Conservation (phyloP, 768 basidiomycete species). For the Tricholoma sp. region DNA sequence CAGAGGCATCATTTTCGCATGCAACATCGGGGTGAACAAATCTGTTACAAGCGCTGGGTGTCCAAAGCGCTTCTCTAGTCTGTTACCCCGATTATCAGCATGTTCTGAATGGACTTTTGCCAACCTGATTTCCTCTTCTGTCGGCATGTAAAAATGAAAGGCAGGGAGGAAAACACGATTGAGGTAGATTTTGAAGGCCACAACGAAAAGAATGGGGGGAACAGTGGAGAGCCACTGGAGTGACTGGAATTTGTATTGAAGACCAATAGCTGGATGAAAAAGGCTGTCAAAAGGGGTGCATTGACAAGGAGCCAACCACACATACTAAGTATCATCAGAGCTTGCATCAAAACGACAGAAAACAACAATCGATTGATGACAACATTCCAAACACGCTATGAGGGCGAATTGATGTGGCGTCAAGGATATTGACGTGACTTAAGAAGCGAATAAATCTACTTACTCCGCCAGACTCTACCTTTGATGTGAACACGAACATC, state of each 20-base stretch:
- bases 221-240: conserved; percentile 77
- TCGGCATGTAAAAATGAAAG: conserved; percentile 85
- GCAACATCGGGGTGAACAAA: conserved; percentile 84
- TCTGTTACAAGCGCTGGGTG: conserved; percentile 89
- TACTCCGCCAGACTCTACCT: conserved; percentile 91
- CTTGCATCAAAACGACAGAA: conserved; percentile 81
- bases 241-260: conserved; percentile 70
- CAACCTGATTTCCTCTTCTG: conserved; percentile 65
- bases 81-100: conserved; percentile 63
- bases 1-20: conserved; percentile 79
- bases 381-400: conserved; percentile 89
- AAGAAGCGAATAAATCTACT: conserved; percentile 23
- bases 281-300: conserved; percentile 7
- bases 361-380: conserved; percentile 82
- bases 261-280: conserved; percentile 63
- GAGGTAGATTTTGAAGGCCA: conserved; percentile 83
- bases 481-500: conserved; percentile 88
- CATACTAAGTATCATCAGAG: conserved; percentile 82
- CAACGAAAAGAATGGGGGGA: conserved; percentile 79
- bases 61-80: conserved; percentile 88
- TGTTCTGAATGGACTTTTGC: conserved; percentile 77
- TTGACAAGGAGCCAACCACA: conserved; percentile 13
- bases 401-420: not conserved
- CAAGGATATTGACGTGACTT: not conserved
- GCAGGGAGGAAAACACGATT: conserved; percentile 56